A percentile compares a stretch with the other conserved stretches of the same genome.
Evolutionary conservation across 164 flowering plant genomes (phyloP).

Genomic region (grape (Vitis vinifera)): DNA sequence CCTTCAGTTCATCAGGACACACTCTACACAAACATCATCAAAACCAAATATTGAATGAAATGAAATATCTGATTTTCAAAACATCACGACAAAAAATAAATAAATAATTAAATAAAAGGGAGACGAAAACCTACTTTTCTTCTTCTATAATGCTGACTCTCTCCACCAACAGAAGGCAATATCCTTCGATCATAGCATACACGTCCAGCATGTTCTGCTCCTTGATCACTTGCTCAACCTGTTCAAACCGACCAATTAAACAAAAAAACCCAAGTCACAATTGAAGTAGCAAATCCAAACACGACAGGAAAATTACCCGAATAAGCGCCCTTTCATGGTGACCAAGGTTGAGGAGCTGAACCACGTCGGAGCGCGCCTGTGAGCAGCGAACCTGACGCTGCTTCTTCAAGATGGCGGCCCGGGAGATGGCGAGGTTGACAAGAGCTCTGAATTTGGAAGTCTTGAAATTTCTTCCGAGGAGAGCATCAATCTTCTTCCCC

Average conservation of each 20-base stretch:
- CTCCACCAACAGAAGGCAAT: slow-evolving; percentile 42
- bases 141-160: slow-evolving; percentile 44
- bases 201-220: slow-evolving; percentile 53
- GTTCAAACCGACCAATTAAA: background rate
- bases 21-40: slow-evolving; percentile 30
- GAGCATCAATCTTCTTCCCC: slow-evolving; percentile 47
- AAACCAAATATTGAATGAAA: background rate
- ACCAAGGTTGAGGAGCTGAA: slow-evolving; percentile 18
- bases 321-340: slow-evolving; percentile 23
- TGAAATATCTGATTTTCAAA: too few species aligned
- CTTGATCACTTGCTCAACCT: slow-evolving; percentile 60
- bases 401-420: slow-evolving; percentile 18
- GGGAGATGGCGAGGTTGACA: slow-evolving; percentile 18
- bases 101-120: background rate
- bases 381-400: slow-evolving; percentile 13
- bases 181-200: slow-evolving; percentile 38
- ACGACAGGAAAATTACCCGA: slow-evolving; percentile 4
- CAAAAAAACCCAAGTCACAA: background rate
- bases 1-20: slow-evolving; percentile 80
- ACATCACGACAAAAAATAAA: background rate
- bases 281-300: background rate
- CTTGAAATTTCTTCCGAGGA: slow-evolving; percentile 39
- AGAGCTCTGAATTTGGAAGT: slow-evolving; percentile 15
- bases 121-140: slow-evolving; percentile 28
- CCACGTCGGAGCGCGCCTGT: slow-evolving; percentile 14